Evolutionary conservation across 1,139 yeast genomes (phyloP).

Genomic region (Scheffersomyces lignicola): DNA sequence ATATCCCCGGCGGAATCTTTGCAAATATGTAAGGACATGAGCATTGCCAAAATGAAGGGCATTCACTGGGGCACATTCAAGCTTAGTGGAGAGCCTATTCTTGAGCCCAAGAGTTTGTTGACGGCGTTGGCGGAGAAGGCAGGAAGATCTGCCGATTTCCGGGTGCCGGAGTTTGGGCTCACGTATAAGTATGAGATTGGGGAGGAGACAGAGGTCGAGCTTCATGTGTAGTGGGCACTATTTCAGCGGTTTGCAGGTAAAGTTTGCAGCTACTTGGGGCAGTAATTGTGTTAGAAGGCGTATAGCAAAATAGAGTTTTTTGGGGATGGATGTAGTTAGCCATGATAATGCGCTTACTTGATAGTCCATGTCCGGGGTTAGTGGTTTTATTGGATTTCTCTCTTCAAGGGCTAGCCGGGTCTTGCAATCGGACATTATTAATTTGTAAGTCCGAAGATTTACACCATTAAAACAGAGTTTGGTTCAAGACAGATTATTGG

Average conservation of each 20-base stretch:
- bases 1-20: conserved; percentile 79
- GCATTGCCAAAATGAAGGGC: conserved; percentile 69
- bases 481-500: too few species aligned
- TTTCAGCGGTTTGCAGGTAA: not conserved
- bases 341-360: too few species aligned
- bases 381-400: too few species aligned
- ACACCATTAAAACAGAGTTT: too few species aligned
- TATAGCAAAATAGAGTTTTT: too few species aligned
- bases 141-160: conserved; percentile 21
- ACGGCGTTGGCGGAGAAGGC: conserved; percentile 21
- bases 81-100: conserved; percentile 79
- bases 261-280: not conserved
- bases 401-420: too few species aligned
- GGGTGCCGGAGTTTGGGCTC: conserved; percentile 44
- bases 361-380: too few species aligned
- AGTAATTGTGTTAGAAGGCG: too few species aligned
- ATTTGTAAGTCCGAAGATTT: too few species aligned
- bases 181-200: conserved; percentile 38
- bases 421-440: too few species aligned
- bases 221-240: conserved; percentile 10
- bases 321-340: too few species aligned
- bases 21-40: conserved; percentile 62
- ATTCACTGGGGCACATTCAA: conserved; percentile 97
- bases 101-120: conserved; percentile 67
- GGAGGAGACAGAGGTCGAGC: conserved; percentile 12